phyloP scores from a whole-genome alignment of 441 rosid species.

The Populus hybrid region DNA sequence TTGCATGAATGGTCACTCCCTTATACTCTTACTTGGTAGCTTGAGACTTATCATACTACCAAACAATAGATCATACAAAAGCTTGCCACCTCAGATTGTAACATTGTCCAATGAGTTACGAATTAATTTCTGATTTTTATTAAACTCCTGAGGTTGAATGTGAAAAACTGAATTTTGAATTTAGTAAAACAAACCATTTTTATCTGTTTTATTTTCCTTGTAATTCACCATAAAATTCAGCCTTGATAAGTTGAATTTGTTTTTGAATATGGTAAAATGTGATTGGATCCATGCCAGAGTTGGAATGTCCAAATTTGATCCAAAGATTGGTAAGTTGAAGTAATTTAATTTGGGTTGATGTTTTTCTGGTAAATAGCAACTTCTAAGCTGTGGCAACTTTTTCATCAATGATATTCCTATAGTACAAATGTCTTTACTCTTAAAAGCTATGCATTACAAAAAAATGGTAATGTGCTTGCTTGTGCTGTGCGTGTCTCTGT shows the following conservation, averaged over 20 bases:
- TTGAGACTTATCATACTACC: neutral
- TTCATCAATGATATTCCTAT: neutral
- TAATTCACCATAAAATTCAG: neutral
- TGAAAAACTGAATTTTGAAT: neutral
- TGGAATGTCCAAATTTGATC: neutral
- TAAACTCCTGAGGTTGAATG: neutral
- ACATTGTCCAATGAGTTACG: neutral
- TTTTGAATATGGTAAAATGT: neutral
- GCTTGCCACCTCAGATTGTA: neutral
- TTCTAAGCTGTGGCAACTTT: neutral
- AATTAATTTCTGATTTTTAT: neutral
- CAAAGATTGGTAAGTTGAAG: neutral
- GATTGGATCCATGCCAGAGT: neutral
- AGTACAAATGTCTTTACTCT: neutral
- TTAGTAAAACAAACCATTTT: neutral
- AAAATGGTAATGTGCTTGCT: neutral
- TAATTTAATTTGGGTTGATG: neutral
- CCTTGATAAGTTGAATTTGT: neutral
- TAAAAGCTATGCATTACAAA: neutral
- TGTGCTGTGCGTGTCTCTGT: neutral
- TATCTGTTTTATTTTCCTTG: neutral
- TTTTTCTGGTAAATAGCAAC: constrained; percentile 2
- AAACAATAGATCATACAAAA: too few relatives aligned
- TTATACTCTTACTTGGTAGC: neutral
- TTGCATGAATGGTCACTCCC: neutral